These are phyloP conservation scores for Kitagawia praeruptora DNA, from an alignment of 129 eudicot species.

Conservation along the genomic window DNA sequence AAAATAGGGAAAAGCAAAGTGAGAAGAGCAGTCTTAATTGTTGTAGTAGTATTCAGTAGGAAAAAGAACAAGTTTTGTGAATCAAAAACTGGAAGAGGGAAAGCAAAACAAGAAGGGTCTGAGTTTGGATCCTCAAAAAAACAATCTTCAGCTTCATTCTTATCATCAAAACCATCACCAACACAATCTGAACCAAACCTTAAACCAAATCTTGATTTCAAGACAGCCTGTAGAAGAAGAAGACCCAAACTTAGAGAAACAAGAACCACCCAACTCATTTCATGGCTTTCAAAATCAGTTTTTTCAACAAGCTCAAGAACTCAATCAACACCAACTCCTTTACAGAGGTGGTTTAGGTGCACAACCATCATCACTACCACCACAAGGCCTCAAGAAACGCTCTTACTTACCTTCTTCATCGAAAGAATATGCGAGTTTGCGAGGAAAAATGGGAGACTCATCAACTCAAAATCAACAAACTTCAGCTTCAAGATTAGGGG, in stretches of 20 bases:
- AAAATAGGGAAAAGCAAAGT: conserved; percentile 6
- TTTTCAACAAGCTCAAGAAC: conserved; percentile 33
- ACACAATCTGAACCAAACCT: conserved; percentile 10
- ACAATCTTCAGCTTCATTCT: conserved; percentile 19
- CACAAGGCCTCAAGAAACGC: conserved; percentile 36
- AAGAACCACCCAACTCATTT: conserved; percentile 9
- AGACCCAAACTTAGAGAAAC: conserved; percentile 17
- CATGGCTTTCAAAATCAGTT: conserved; percentile 31
- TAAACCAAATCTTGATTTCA: conserved; percentile 17
- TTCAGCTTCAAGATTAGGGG: conserved; percentile 39
- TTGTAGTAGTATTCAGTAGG: neutral
- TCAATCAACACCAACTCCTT: conserved; percentile 19
- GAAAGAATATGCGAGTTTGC: conserved; percentile 44
- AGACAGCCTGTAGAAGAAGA: conserved; percentile 21
- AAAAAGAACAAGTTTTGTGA: conserved; percentile 1
- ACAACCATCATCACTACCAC: conserved; percentile 4
- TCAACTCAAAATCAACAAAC: conserved; percentile 21
- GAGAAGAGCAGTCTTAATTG: neutral
- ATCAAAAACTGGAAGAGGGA: conserved; percentile 58
- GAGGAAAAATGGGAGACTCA: conserved; percentile 49
- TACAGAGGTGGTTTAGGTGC: conserved; percentile 21
- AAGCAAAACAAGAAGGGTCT: conserved; percentile 37
- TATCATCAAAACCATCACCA: conserved; percentile 8
- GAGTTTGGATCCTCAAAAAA: conserved; percentile 78
- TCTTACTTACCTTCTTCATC: conserved; percentile 36